phyloP scores from a whole-genome alignment of 805 yeast genomes.

The Metschnikowia lunata region DNA sequence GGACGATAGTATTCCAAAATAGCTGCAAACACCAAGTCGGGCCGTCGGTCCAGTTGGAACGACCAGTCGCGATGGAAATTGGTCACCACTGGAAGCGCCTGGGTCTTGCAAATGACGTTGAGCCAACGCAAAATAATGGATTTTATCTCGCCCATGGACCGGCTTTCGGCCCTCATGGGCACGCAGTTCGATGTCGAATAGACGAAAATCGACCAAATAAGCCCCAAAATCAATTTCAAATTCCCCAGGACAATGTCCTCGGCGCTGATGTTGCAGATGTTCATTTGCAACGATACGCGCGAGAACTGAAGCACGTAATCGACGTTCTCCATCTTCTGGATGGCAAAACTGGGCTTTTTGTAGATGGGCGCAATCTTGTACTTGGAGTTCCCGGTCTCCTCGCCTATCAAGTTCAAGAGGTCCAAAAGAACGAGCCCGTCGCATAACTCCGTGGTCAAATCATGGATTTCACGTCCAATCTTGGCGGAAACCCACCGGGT shows the following conservation, averaged over 20 bases:
- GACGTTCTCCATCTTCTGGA: conserved; percentile 48
- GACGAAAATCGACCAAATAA: conserved; percentile 47
- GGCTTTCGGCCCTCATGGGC: conserved; percentile 19
- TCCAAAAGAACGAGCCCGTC: conserved; percentile 39
- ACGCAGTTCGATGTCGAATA: conserved; percentile 32
- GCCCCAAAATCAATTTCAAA: conserved; percentile 43
- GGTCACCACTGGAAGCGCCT: conserved; percentile 24
- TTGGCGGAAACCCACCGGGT: conserved; percentile 47
- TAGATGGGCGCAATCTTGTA: conserved; percentile 31
- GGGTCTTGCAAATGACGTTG: conserved; percentile 27
- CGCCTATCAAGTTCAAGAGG: conserved; percentile 30
- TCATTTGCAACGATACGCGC: conserved; percentile 35
- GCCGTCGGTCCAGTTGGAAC: conserved; percentile 40
- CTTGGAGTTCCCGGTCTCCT: conserved; percentile 15
- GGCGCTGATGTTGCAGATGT: conserved; percentile 42
- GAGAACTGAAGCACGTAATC: conserved; percentile 40
- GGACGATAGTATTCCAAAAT: conserved; percentile 26
- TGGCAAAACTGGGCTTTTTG: conserved; percentile 34
- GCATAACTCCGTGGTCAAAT: conserved; percentile 31
- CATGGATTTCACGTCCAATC: conserved; percentile 20
- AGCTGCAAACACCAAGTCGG: conserved; percentile 42
- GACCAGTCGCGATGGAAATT: conserved; percentile 59
- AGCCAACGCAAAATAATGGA: conserved; percentile 47
- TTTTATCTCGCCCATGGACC: conserved; percentile 30
- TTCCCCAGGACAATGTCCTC: conserved; percentile 49